Base-by-base conservation (phyloP, 345 rosid species). In the Salix exigua region DNA sequence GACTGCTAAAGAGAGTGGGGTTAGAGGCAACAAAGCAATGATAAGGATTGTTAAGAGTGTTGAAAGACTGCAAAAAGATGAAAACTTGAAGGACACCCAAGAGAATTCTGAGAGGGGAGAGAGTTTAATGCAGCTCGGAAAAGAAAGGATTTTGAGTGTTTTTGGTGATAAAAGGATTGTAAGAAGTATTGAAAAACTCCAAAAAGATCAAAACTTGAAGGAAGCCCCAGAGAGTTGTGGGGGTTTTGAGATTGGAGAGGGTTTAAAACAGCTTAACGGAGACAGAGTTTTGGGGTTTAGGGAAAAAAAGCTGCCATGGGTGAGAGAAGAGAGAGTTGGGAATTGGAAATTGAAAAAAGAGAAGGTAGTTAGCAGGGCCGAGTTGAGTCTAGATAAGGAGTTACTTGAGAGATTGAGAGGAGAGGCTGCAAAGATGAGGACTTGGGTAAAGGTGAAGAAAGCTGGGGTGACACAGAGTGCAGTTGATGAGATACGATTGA, bases 381-480 rank as follows among this genome's bases (percentile, higher is more conserved):
- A 91, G 78, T 83, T 83, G 85, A 75, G 68, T 53, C 87, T 90
- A 23, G 97, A 90, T 30, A 73, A 81, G 80, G 87, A 73, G 55
- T 78, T 87, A 85, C 83, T 91, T 69, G 78, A 44, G 79, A 90
- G 86, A 78, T 82, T 93, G 86, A 88, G 94, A 84, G 70, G 26
- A 42, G 91, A 88, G 72, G 98, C 90, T 73, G 67, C 71, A 28
- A 83, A 73, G 83, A 83, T 93, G 89, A 88, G 88, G 85, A 85
- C 86, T 68, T 93, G 97, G 98, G 89, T 91, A 72, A 93, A 90
- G 86, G 98, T 91, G 77, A 87, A 80, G 83, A 93, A 91, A 87
- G 91, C 92, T 40, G 98, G 98, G 70, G 95, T 93, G 46, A 90
- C 97, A 25, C 83, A 87, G 76, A 69, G 73, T 26, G 90, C 91